Evolutionary conservation across 2,329 filamentous ascomycete species (phyloP).

Genomic region (Penicillium sp.): DNA sequence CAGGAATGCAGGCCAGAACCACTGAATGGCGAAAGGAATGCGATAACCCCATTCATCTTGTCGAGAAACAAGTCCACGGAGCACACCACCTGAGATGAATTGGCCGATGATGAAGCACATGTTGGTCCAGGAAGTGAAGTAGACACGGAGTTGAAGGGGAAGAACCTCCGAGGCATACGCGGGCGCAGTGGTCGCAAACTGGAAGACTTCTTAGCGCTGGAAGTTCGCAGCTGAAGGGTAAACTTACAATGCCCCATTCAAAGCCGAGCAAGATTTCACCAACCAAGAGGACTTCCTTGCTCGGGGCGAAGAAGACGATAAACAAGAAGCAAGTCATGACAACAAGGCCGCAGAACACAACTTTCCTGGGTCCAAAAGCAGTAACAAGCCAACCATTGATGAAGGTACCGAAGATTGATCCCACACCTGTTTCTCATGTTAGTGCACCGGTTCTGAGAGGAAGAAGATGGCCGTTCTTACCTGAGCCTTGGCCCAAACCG

Average conservation of each 20-base stretch:
- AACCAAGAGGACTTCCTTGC: conserved; percentile 34
- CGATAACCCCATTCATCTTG: conserved; percentile 27
- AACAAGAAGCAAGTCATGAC: conserved; percentile 31
- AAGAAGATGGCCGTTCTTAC: background rate
- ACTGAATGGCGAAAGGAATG: conserved; percentile 39
- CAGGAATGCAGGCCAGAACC: conserved; percentile 24
- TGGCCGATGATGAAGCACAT: conserved; percentile 47
- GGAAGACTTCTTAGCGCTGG: background rate
- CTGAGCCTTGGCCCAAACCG: background rate
- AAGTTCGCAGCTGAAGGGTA: background rate
- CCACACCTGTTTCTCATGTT: background rate
- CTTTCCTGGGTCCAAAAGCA: background rate
- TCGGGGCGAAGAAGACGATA: conserved; percentile 43
- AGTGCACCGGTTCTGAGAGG: background rate
- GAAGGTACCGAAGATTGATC: background rate
- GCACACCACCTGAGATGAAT: conserved; percentile 38
- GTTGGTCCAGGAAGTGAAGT: conserved; percentile 41
- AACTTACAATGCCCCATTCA: conserved; percentile 23
- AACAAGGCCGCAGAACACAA: background rate
- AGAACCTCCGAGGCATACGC: background rate
- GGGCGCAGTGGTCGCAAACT: background rate
- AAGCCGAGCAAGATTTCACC: conserved; percentile 41
- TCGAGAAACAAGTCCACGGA: conserved; percentile 35
- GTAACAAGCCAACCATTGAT: background rate
- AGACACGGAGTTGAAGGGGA: conserved; percentile 27